Conservation (phyloP, 768 basidiomycete species). For the Hebeloma cylindrosporum region DNA sequence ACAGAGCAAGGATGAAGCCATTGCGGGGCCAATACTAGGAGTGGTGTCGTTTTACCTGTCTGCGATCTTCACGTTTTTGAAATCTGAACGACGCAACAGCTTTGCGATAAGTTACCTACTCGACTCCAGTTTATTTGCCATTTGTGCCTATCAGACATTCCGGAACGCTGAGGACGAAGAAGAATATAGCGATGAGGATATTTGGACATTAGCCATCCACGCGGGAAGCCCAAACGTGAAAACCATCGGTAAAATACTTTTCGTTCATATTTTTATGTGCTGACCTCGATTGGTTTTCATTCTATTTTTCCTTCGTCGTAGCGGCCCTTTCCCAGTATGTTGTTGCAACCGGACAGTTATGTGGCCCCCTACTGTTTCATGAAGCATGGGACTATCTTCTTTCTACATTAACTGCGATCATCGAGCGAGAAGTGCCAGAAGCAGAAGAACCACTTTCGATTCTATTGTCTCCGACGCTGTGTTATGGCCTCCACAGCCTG, state of each 20-base stretch:
- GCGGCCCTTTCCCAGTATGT: conserved; percentile 24
- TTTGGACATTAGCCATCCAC: conserved; percentile 14
- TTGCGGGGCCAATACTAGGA: conserved; percentile 1
- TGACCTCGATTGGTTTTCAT: not conserved
- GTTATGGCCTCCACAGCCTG: conserved; percentile 45
- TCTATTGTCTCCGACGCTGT: conserved; percentile 49
- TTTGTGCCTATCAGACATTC: conserved; percentile 3
- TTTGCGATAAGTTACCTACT: conserved; percentile 4
- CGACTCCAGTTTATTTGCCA: conserved; percentile 14
- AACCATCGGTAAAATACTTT: conserved; percentile 7
- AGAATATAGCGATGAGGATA: conserved; percentile 9
- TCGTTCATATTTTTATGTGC: not conserved
- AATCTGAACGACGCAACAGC: not conserved
- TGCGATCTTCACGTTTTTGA: conserved; percentile 6
- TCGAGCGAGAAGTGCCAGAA: conserved; percentile 42
- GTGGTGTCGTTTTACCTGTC: conserved; percentile 7
- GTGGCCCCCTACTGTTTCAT: conserved; percentile 39
- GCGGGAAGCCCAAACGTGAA: not conserved
- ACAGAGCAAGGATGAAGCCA: not conserved
- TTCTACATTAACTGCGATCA: conserved; percentile 47
- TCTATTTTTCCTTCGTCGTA: conserved; percentile 1
- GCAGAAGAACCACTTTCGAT: conserved; percentile 54
- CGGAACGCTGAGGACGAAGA: not conserved
- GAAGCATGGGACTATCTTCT: conserved; percentile 59
- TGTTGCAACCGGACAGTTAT: conserved; percentile 17